Evolutionary conservation across 139 green algal genomes (phyloP).

Genomic region (Chlamydomonas schloesseri): DNA sequence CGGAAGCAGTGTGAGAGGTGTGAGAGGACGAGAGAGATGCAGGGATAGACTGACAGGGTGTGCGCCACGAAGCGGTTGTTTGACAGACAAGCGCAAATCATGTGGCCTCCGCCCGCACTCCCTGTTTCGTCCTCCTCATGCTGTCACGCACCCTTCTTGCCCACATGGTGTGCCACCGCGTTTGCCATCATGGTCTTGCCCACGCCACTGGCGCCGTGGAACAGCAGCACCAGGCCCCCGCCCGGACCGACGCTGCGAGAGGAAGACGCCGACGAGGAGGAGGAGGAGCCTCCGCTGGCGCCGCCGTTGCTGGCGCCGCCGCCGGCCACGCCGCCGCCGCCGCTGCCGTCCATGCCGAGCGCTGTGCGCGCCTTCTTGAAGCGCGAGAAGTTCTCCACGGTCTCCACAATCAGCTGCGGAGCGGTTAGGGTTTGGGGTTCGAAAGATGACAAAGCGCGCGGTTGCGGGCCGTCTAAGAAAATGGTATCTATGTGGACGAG

Average conservation of each 20-base stretch:
- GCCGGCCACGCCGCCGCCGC: not conserved
- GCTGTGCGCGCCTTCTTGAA: slow-evolving; percentile 8
- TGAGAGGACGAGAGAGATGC: too few relatives aligned
- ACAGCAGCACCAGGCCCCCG: slow-evolving; percentile 33
- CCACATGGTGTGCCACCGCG: slow-evolving; percentile 28
- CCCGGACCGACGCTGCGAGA: not conserved
- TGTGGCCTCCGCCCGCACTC: too few relatives aligned
- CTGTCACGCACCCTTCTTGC: slow-evolving; percentile 36
- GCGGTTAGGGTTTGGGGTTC: not conserved
- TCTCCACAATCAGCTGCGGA: slow-evolving; percentile 25
- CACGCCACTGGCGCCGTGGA: slow-evolving; percentile 16
- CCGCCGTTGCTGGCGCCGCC: not conserved
- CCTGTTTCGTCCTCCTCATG: too few relatives aligned
- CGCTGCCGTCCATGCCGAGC: slow-evolving; percentile 11
- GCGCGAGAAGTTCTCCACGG: slow-evolving; percentile 34
- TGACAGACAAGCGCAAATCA: too few relatives aligned
- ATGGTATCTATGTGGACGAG: too few relatives aligned
- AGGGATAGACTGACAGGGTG: too few relatives aligned
- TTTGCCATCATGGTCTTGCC: slow-evolving; percentile 40
- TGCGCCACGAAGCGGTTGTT: too few relatives aligned
- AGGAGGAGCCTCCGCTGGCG: not conserved
- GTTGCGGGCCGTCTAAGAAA: too few relatives aligned
- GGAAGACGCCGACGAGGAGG: too few relatives aligned
- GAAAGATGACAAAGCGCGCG: too few relatives aligned
- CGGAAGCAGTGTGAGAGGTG: too few relatives aligned